Evolutionary conservation across 257 asterid genomes (phyloP), one percentile per base, ranked within the genome.

Genomic region (Solanum dulcamara): DNA sequence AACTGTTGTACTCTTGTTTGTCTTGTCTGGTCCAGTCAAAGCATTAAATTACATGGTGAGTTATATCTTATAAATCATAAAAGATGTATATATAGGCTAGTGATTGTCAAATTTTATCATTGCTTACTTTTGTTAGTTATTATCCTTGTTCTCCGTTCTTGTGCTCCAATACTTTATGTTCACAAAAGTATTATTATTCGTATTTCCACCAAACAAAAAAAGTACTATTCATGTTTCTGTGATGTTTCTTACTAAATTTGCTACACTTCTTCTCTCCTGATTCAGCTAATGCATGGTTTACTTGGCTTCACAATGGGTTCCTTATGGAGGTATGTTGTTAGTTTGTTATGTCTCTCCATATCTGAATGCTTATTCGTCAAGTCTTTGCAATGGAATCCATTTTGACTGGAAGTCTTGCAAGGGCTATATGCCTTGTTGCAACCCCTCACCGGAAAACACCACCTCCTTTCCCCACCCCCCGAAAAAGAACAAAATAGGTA

Each of bases 21-120:
- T 95, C 85, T 85, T 95, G 87, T 95, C 98, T 81, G 98, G 99
- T 86, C 99, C 98, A 8, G 98, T 95, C 88, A 97, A 97, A 91
- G 97, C 99, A 28, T 66, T 92, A 79, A 94, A 98, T 38, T 97
- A 95, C 88, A 84, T 94, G 95, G 99, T 97, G 89, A 93, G 97
- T 42, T 38, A 4, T 33, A 32, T 44, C 48, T 44, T 46, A 15
- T 66, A 20, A 68, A 68, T 37, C 26, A 18, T 68, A 74, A 32
- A 77, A 67, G 10, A 67, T 32, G 3, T 83, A 22, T 2, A 57
- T 18, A 57, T 40, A 8, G 42, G 62, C 28, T 26, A 46, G 85
- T 20, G 64, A 83, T 20, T 67, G 2, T 51, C 81, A 70, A 30
- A 38, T 18, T 72, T 83, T 37, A 8, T 18, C 13, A 0, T 66